Evolutionary conservation across 345 rosid species (phyloP), one percentile per base, ranked within the genome.

Genomic region (Ricinus communis): DNA sequence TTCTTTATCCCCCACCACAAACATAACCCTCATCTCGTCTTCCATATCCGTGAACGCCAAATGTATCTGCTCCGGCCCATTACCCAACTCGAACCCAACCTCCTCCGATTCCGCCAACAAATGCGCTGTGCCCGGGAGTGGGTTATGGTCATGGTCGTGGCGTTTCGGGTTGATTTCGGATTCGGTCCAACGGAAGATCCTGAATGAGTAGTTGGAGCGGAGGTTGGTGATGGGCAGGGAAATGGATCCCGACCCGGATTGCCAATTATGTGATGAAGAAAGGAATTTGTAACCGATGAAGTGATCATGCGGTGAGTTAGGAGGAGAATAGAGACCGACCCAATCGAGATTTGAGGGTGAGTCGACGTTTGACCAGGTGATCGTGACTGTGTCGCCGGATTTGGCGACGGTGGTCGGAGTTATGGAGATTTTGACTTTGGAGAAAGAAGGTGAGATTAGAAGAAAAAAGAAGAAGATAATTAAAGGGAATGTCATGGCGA

Each of bases 11-110:
- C 75, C 96, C 3, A 79, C 84, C 40, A 91, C 81, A 65, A 91
- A 94, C 87, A 90, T 85, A 45, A 94, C 98, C 86, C 96, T 71
- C 94, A 91, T 91, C 86, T 91, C 97, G 66, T 83, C 83, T 55
- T 75, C 82, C 30, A 14, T 7, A 21, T 89, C 95, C 19, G 95
- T 86, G 46, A 52, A 87, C 19, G 87, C 77, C 82, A 94, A 77
- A 79, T 91, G 98, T 68, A 91, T 80, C 87, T 93, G 97, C 76
- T 90, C 94, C 63, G 96, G 93, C 0, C 86, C 86, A 21, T 63
- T 74, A 0, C 67, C 81, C 4, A 73, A 53, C 65, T 70, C 76
- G 74, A 87, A 87, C 55, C 79, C 82, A 18, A 88, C 76, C 22
- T 52, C 66, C 40, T 60, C 87, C 25, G 96, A 86, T 72, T 82